A percentile compares a stretch with the other conserved stretches of the same genome.
Conservation (phyloP, 1,284 basidiomycete species). For the Lentinula novae-zelandiae region DNA sequence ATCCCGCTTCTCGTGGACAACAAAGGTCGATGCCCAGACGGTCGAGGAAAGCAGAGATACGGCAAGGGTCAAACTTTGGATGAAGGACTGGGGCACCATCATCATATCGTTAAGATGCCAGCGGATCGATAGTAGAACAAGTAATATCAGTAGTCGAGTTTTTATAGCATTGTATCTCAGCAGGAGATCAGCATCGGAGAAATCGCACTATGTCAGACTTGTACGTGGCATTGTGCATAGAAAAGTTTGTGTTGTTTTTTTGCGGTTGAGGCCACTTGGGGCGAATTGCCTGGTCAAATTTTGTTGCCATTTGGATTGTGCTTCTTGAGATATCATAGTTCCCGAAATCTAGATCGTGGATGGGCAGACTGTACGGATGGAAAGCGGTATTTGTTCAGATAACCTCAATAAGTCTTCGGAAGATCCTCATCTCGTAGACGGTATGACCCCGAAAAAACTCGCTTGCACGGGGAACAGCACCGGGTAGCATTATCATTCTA, state of each 20-base stretch:
- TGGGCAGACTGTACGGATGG: too few relatives aligned
- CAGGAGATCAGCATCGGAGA: background rate
- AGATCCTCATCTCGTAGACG: too few relatives aligned
- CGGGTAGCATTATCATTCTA: too few relatives aligned
- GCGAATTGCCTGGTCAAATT: background rate
- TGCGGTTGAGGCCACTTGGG: background rate
- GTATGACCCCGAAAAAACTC: too few relatives aligned
- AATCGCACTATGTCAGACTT: background rate
- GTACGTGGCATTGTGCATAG: background rate
- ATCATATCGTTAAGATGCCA: background rate
- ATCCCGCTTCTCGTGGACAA: conserved; percentile 17
- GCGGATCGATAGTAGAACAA: background rate
- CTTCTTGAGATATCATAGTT: background rate
- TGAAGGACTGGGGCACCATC: background rate
- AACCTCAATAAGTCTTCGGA: too few relatives aligned
- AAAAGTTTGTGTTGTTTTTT: background rate
- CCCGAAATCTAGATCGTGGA: background rate
- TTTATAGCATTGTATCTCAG: background rate
- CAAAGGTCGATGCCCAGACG: background rate
- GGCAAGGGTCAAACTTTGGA: background rate
- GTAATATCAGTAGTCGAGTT: background rate
- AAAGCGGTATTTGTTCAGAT: too few relatives aligned
- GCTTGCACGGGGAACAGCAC: too few relatives aligned
- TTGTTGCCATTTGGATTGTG: background rate
- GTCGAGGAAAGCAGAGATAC: background rate